phyloP scores from a whole-genome alignment of 768 basidiomycete species.

The Lepiota venenata region DNA sequence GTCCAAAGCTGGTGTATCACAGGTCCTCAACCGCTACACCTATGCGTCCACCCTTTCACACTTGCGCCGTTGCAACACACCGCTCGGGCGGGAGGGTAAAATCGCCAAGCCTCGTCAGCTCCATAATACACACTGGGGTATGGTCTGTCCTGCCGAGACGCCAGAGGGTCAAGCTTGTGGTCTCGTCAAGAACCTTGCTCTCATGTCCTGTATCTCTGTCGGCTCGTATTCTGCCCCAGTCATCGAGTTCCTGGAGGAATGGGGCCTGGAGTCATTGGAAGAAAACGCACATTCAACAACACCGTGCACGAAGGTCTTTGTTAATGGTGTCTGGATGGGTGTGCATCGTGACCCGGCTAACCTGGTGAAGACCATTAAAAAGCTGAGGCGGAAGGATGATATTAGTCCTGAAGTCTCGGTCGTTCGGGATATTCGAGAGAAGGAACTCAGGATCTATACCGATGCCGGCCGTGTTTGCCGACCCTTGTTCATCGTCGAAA shows the following conservation, averaged over 20 bases:
- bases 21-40: constrained; percentile 97
- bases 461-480: constrained; percentile 97
- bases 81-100: constrained; percentile 96
- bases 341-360: constrained; percentile 94
- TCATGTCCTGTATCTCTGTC: constrained; percentile 98
- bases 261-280: constrained; percentile 94
- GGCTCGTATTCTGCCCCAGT: constrained; percentile 95
- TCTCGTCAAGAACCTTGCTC: constrained; percentile 95
- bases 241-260: constrained; percentile 97
- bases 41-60: constrained; percentile 98
- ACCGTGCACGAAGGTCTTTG: constrained; percentile 93
- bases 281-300: constrained; percentile 86
- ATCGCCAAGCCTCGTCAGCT: constrained; percentile 99
- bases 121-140: constrained; percentile 99
- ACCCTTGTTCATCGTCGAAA: constrained; percentile 94
- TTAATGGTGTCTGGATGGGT: constrained; percentile 99
- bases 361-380: constrained; percentile 90
- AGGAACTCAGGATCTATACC: constrained; percentile 91
- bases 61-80: constrained; percentile 96
- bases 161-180: constrained; percentile 99
- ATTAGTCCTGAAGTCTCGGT: constrained; percentile 96
- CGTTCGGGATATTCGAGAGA: constrained; percentile 95
- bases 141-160: constrained; percentile 99
- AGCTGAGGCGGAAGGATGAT: constrained; percentile 89
- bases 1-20: constrained; percentile 96